Evolutionary conservation across 164 flowering plant species (phyloP), one percentile per base, ranked within the genome.

Genomic region (Santalum album): DNA sequence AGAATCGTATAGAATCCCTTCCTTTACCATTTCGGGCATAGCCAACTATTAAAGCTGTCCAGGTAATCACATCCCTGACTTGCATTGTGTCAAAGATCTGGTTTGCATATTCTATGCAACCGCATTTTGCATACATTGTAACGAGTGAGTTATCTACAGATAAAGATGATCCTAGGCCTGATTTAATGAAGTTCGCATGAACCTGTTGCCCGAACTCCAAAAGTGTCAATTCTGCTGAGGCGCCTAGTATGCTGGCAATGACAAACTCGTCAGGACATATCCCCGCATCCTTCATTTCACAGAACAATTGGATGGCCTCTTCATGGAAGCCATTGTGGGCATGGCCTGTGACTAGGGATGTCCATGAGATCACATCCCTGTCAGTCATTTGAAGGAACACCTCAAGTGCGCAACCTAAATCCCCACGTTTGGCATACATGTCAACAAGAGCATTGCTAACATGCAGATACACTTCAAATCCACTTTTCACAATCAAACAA

Each of bases 331-430:
- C 75, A 67, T 71, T 76, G 60, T 75, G 78, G 23, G 82, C 72
- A 68, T 61, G 75, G 25, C 97, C 92, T 11, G 86, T 71, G 53
- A 87, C 65, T 43, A 90, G 57, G n/a, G 96, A 83, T 21, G 94
- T 87, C 97, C 97, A 90, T 7, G 97, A 81, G 26, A 90, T 65
- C 27, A 87, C 89, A 66, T 90, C 97, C 65, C 57, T 76, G 23
- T 71, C 77, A 27, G 35, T 34, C 78, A 90, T 74, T n/a, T 48
- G 46, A 22, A 71, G 54, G 51, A 90, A 90, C 19, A 84, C 71
- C 27, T 54, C 36, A 40, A 66, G 53, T 18, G 95, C 95, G 56
- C 46, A 61, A 52, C 65, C 69, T 45, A 82, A 48, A 56, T 58
- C 59, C 38, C 82, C 77, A 14, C 56, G 67, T 60, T 90, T 87